A percentile compares a stretch with the other conserved stretches of the same genome.
Evolutionary conservation across 768 basidiomycete genomes (phyloP).

Genomic region (Kwoniella bestiolae): DNA sequence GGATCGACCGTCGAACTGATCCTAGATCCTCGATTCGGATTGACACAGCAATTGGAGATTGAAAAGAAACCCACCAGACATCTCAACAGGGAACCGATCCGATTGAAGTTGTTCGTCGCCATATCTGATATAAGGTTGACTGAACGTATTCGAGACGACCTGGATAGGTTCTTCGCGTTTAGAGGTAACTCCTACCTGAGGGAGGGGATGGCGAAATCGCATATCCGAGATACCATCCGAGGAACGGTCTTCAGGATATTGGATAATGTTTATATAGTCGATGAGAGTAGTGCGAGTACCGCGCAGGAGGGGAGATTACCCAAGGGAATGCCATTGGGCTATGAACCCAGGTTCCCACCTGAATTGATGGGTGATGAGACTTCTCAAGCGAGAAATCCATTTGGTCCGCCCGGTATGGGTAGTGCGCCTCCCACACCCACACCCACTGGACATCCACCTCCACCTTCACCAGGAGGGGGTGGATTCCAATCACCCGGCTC

Average conservation of each 20-base stretch:
- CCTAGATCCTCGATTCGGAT: not conserved
- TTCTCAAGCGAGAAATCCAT: not conserved
- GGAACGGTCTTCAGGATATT: not conserved
- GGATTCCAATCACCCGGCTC: not conserved
- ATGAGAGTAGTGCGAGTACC: constrained; percentile 8
- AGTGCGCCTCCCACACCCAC: not conserved
- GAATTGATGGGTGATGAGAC: not conserved
- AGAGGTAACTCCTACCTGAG: not conserved
- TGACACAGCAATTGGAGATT: not conserved
- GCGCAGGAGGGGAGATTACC: constrained; percentile 7
- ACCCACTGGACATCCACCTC: not conserved
- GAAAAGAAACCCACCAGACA: not conserved
- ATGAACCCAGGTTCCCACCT: not conserved
- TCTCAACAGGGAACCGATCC: not conserved
- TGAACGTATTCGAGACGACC: constrained; percentile 7
- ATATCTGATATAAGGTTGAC: not conserved
- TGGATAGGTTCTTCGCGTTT: not conserved
- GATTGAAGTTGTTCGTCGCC: constrained; percentile 10
- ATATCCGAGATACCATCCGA: not conserved
- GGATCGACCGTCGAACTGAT: constrained; percentile 14
- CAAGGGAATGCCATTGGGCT: constrained; percentile 8
- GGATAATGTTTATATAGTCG: constrained; percentile 13
- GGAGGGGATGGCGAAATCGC: not conserved
- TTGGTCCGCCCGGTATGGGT: not conserved
- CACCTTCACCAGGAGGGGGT: not conserved